phyloP scores from a whole-genome alignment of 352 stramenopile genomes.

The Globisporangium splendens region DNA sequence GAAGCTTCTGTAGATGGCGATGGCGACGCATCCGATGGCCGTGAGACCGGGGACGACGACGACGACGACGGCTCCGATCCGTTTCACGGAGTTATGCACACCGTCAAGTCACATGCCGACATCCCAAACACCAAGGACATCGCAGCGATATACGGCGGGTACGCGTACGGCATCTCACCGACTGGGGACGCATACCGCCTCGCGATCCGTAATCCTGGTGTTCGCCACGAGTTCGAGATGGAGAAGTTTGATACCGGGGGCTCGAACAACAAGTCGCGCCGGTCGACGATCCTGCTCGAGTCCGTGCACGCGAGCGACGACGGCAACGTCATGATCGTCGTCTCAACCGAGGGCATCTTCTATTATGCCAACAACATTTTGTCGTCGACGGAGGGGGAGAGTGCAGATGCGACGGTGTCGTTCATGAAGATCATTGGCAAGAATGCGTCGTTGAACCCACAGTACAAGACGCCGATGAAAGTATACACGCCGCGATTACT shows the following conservation, averaged over 20 bases:
- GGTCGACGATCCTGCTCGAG: slow-evolving; percentile 67
- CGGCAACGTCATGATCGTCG: slow-evolving; percentile 47
- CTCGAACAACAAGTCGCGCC: slow-evolving; percentile 55
- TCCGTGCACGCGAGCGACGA: slow-evolving; percentile 66
- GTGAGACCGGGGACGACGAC: slow-evolving; percentile 20
- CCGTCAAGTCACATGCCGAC: slow-evolving; percentile 50
- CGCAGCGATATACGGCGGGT: slow-evolving; percentile 47
- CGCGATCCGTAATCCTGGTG: slow-evolving; percentile 32
- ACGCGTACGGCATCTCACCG: slow-evolving; percentile 63
- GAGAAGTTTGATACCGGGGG: slow-evolving; percentile 59
- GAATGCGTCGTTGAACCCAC: slow-evolving; percentile 57
- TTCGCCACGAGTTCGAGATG: slow-evolving; percentile 57
- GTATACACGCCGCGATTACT: slow-evolving; percentile 46
- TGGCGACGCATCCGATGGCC: slow-evolving; percentile 18
- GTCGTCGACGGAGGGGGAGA: slow-evolving; percentile 9
- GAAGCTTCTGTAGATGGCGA: slow-evolving; percentile 9
- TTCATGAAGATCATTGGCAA: slow-evolving; percentile 59
- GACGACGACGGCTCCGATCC: slow-evolving; percentile 4
- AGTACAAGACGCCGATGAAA: slow-evolving; percentile 72
- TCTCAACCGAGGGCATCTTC: slow-evolving; percentile 70
- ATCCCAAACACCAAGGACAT: slow-evolving; percentile 63
- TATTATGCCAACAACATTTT: slow-evolving; percentile 53
- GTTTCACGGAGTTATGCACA: slow-evolving; percentile 22
- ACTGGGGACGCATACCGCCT: slow-evolving; percentile 68
- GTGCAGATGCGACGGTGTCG: slow-evolving; percentile 7